Evolutionary conservation across 371 early-diverging fungal genomes (phyloP).

Genomic region (Mucor piriformis): DNA sequence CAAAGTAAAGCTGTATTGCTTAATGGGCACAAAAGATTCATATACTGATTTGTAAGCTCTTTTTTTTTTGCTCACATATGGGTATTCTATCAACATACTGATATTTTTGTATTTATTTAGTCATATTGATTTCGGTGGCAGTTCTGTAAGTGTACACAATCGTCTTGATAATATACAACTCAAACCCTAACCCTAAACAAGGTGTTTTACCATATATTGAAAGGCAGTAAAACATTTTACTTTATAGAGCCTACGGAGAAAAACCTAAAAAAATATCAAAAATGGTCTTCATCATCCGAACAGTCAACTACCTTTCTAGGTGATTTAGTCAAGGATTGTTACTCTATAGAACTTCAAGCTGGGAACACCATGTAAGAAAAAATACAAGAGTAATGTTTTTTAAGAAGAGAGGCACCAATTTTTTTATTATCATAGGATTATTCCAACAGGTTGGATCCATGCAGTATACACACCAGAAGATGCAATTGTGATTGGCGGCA

Average conservation of each 20-base stretch:
- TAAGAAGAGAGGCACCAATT: too few relatives aligned
- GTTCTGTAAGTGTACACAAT: constrained; percentile 63
- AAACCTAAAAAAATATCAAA: constrained; percentile 84
- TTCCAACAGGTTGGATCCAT: constrained; percentile 96
- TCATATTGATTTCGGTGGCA: constrained; percentile 93
- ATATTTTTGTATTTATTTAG: constrained; percentile 20
- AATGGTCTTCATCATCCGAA: constrained; percentile 85
- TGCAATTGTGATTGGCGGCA: constrained; percentile 91
- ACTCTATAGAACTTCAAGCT: constrained; percentile 66
- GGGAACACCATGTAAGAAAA: constrained; percentile 77
- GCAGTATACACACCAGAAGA: constrained; percentile 88
- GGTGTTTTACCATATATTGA: constrained; percentile 83
- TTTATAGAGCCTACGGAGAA: constrained; percentile 83
- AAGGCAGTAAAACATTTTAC: constrained; percentile 86
- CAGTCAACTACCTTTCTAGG: constrained; percentile 79
- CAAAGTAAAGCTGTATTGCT: constrained; percentile 84
- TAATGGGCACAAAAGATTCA: constrained; percentile 88
- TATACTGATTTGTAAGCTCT: constrained; percentile 84
- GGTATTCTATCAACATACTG: not conserved
- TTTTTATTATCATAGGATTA: constrained; percentile 58
- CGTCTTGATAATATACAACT: too few relatives aligned
- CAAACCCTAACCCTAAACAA: constrained; percentile 22
- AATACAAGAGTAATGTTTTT: too few relatives aligned
- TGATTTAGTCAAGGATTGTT: constrained; percentile 76
- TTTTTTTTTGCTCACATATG: not conserved